These are phyloP conservation scores for Dryas integrifolia DNA, from an alignment of 331 rosid genomes.

Conservation along the genomic window DNA sequence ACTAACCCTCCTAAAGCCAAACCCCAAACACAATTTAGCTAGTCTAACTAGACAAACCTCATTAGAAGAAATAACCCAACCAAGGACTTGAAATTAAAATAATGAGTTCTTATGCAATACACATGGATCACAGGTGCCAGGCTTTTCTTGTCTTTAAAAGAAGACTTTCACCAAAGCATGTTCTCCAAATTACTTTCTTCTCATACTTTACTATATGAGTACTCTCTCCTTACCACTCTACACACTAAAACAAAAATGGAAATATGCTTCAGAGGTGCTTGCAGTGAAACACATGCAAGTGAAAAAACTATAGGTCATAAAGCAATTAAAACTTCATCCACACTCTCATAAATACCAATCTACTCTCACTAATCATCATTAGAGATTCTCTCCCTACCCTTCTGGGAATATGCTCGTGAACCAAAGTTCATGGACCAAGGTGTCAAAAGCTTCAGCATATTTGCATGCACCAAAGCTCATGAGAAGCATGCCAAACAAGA, in stretches of 20 bases:
- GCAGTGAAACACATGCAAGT: background rate
- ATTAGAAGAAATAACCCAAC: background rate
- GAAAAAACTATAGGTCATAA: background rate
- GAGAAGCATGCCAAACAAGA: background rate
- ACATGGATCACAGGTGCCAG: background rate
- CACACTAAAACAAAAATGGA: background rate
- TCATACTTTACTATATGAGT: background rate
- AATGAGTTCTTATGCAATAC: background rate
- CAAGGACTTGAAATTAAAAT: background rate
- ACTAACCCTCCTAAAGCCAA: background rate
- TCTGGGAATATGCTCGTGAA: too few species aligned
- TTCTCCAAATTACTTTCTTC: background rate
- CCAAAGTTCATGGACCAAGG: too few species aligned
- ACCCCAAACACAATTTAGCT: background rate
- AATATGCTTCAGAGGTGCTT: background rate
- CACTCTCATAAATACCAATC: background rate
- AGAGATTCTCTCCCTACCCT: background rate
- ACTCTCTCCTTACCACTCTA: background rate
- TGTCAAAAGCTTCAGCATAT: background rate
- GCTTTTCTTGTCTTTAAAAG: background rate
- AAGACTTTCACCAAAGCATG: background rate
- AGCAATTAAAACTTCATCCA: too few species aligned
- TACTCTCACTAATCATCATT: background rate
- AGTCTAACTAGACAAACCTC: background rate
- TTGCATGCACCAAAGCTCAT: background rate